phyloP scores from a whole-genome alignment of 2,329 filamentous ascomycete genomes.

The Didymella sp. region DNA sequence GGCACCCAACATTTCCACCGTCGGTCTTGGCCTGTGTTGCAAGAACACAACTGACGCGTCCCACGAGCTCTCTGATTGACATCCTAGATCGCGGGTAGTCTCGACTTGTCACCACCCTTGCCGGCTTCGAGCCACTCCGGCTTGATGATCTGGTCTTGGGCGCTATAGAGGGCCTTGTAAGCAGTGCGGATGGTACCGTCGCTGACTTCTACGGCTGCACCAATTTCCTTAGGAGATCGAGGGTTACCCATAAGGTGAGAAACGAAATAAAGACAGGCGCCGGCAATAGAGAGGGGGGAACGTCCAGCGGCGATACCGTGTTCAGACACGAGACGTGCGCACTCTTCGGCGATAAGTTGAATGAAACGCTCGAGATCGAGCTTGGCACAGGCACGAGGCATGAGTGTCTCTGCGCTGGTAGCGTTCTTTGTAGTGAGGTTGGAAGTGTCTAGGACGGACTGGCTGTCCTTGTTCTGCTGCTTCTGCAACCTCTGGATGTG shows the following conservation, averaged over 20 bases:
- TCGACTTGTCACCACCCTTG: slow-evolving; percentile 73
- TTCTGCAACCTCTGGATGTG: slow-evolving; percentile 71
- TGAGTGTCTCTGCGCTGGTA: slow-evolving; percentile 81
- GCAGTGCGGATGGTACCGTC: slow-evolving; percentile 97
- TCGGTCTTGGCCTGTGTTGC: too few relatives aligned
- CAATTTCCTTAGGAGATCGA: slow-evolving; percentile 85
- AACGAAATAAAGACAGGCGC: slow-evolving; percentile 96
- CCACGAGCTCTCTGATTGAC: too few relatives aligned
- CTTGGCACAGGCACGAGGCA: slow-evolving; percentile 86
- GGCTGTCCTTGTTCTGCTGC: slow-evolving; percentile 54
- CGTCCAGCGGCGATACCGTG: slow-evolving; percentile 87
- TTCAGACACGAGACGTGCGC: slow-evolving; percentile 78
- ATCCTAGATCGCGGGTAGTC: slow-evolving; percentile 13
- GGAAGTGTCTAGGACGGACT: slow-evolving; percentile 59
- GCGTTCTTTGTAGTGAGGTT: slow-evolving; percentile 63
- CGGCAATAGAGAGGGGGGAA: slow-evolving; percentile 91
- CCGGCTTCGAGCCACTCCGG: slow-evolving; percentile 69
- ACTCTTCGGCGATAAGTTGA: slow-evolving; percentile 78
- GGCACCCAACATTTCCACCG: neutral
- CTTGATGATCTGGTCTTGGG: slow-evolving; percentile 76
- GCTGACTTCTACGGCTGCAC: slow-evolving; percentile 83
- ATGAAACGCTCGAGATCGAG: slow-evolving; percentile 78
- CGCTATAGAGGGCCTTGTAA: slow-evolving; percentile 84
- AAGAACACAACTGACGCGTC: neutral
- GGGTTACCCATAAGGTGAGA: slow-evolving; percentile 82